These are phyloP conservation scores for Brasenia schreberi DNA, from an alignment of 164 flowering plant species.

Conservation along the genomic window DNA sequence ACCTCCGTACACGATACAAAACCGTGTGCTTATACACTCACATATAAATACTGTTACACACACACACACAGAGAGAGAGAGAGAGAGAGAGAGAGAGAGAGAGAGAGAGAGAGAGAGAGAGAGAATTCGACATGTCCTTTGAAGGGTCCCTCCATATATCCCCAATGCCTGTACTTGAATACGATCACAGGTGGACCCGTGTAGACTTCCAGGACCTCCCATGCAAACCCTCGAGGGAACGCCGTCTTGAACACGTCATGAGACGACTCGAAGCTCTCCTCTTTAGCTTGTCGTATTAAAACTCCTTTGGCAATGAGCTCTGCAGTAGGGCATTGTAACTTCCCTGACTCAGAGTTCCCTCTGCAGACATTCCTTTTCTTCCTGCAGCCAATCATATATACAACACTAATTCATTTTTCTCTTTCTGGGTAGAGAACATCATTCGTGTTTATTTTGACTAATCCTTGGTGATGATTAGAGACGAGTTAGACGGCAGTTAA, in stretches of 20 bases:
- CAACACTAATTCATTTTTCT: too few relatives aligned
- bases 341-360: slow-evolving; percentile 59
- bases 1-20: too few relatives aligned
- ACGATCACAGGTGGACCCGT: slow-evolving; percentile 70
- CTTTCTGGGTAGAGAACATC: too few relatives aligned
- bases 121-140: slow-evolving; percentile 66
- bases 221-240: slow-evolving; percentile 81
- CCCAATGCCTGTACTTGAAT: slow-evolving; percentile 94
- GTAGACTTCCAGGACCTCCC: slow-evolving; percentile 71
- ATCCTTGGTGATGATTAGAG: too few relatives aligned
- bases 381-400: slow-evolving; percentile 32
- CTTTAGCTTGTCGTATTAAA: slow-evolving; percentile 57
- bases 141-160: slow-evolving; percentile 77
- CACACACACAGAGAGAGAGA: too few relatives aligned
- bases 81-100: too few relatives aligned
- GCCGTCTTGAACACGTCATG: slow-evolving; percentile 56
- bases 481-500: too few relatives aligned
- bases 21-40: too few relatives aligned
- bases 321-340: slow-evolving; percentile 82
- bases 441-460: too few relatives aligned
- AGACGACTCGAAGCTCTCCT: slow-evolving; percentile 76
- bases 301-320: slow-evolving; percentile 53
- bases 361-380: slow-evolving; percentile 56
- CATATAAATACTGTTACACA: too few relatives aligned
- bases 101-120: too few relatives aligned